phyloP scores from a whole-genome alignment of 2,329 filamentous ascomycete species.

The Ophiosphaerella narmari region DNA sequence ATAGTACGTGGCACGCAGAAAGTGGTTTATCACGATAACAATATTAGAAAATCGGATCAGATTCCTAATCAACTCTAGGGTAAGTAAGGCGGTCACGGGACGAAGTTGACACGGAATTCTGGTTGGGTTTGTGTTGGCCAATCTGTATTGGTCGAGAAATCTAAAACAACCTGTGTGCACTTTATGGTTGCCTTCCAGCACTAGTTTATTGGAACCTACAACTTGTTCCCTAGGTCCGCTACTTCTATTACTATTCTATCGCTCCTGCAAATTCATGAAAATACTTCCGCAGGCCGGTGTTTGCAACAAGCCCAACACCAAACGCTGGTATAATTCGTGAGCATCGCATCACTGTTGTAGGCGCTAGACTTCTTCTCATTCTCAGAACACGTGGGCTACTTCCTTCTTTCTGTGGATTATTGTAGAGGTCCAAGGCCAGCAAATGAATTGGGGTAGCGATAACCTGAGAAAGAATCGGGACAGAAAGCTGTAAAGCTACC shows the following conservation, averaged over 20 bases:
- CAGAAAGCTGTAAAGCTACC: constrained; percentile 30
- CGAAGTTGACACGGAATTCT: neutral
- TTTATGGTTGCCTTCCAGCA: too few relatives aligned
- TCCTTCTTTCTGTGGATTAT: constrained; percentile 7
- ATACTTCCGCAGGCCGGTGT: constrained; percentile 25
- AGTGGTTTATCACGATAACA: neutral
- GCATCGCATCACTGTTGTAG: constrained; percentile 32
- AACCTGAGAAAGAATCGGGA: constrained; percentile 34
- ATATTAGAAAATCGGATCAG: neutral
- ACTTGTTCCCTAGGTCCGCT: too few relatives aligned
- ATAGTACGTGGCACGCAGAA: neutral
- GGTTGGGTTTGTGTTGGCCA: too few relatives aligned
- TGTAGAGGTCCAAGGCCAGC: constrained; percentile 32
- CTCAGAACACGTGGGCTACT: constrained; percentile 7
- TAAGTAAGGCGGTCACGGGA: too few relatives aligned
- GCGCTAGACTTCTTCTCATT: constrained; percentile 19
- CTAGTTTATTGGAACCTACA: too few relatives aligned
- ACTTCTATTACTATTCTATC: too few relatives aligned
- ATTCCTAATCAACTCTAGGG: too few relatives aligned
- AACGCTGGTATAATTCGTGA: constrained; percentile 37
- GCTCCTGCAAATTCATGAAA: constrained; percentile 16
- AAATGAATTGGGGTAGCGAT: constrained; percentile 35
- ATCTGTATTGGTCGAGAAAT: too few relatives aligned
- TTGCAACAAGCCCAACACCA: constrained; percentile 31
- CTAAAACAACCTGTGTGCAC: too few relatives aligned